Percentiles rank a stretch among this genome's conserved stretches.
phyloP scores from a whole-genome alignment of 768 basidiomycete genomes.

The Holtermanniella nyarrowii region DNA sequence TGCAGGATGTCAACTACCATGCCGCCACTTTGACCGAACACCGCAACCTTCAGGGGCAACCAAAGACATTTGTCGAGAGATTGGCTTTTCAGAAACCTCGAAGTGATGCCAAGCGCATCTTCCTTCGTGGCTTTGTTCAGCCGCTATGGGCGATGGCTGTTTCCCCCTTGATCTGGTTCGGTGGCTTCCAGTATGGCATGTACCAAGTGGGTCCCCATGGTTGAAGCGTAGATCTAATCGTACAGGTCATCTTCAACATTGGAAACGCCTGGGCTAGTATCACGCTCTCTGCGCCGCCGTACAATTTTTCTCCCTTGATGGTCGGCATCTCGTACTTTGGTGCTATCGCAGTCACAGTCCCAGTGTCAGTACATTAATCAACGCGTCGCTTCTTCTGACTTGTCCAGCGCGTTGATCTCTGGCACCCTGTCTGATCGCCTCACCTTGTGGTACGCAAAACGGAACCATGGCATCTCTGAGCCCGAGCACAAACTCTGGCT shows the following conservation, averaged over 20 bases:
- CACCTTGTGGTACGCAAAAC: slow-evolving; percentile 6
- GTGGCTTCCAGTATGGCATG: slow-evolving; percentile 7
- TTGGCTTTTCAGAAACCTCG: slow-evolving; percentile 5
- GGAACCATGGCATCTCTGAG: slow-evolving; percentile 11
- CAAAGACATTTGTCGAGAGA: too few species aligned
- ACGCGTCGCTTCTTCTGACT: not conserved
- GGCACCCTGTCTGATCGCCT: slow-evolving; percentile 8
- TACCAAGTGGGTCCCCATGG: slow-evolving; percentile 12
- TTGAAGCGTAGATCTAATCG: not conserved
- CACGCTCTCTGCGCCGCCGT: slow-evolving; percentile 5
- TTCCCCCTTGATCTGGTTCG: slow-evolving; percentile 6
- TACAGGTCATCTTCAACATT: not conserved
- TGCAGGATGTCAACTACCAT: too few species aligned
- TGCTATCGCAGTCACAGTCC: slow-evolving; percentile 7
- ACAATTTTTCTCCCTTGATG: slow-evolving; percentile 6
- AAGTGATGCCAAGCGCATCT: slow-evolving; percentile 3
- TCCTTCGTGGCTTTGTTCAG: slow-evolving; percentile 7
- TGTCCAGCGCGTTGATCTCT: slow-evolving; percentile 7
- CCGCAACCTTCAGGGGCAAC: too few species aligned
- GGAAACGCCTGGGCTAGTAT: slow-evolving; percentile 1
- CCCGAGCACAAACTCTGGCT: slow-evolving; percentile 15
- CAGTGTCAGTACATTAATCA: slow-evolving; percentile 10
- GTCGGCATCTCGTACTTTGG: slow-evolving; percentile 9
- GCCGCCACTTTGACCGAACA: too few species aligned
- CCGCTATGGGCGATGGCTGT: slow-evolving; percentile 3